Percentiles rank a stretch among this genome's conserved stretches.
Evolutionary conservation across 2,329 filamentous ascomycete species (phyloP).

Genomic region (Scedosporium dehoogii): DNA sequence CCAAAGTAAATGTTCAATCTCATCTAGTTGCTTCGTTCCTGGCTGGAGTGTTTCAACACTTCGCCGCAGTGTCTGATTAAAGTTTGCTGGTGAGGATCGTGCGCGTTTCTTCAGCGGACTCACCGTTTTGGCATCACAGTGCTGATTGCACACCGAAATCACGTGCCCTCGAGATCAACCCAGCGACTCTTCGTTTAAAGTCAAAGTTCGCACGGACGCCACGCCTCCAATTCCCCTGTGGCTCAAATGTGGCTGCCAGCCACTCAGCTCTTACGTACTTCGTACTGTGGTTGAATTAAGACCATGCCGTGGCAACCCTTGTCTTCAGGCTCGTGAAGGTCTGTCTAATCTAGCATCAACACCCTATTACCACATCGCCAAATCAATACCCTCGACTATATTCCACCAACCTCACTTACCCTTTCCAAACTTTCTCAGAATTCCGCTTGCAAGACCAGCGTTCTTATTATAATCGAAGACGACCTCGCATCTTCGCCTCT

Average conservation of each 20-base stretch:
- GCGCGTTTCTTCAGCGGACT: too few relatives aligned
- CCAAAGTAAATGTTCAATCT: too few relatives aligned
- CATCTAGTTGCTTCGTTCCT: not conserved
- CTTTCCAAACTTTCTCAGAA: not conserved
- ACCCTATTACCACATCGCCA: slow-evolving; percentile 3
- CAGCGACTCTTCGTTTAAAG: not conserved
- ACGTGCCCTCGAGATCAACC: not conserved
- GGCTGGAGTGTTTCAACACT: not conserved
- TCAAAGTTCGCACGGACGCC: not conserved
- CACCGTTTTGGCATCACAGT: too few relatives aligned
- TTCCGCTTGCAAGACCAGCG: not conserved
- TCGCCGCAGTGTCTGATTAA: not conserved
- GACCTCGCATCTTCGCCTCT: not conserved
- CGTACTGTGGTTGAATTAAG: not conserved
- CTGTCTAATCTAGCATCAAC: slow-evolving; percentile 3
- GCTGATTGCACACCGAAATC: not conserved
- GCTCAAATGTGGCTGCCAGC: not conserved
- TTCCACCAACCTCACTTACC: not conserved
- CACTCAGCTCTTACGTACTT: not conserved
- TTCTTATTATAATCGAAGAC: not conserved
- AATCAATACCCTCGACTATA: not conserved
- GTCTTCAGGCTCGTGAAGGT: slow-evolving; percentile 6
- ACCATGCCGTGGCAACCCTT: not conserved
- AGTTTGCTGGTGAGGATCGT: not conserved
- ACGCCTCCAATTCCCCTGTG: not conserved